Conservation (phyloP, 257 asterid genomes). For the Solanum boliviense region DNA sequence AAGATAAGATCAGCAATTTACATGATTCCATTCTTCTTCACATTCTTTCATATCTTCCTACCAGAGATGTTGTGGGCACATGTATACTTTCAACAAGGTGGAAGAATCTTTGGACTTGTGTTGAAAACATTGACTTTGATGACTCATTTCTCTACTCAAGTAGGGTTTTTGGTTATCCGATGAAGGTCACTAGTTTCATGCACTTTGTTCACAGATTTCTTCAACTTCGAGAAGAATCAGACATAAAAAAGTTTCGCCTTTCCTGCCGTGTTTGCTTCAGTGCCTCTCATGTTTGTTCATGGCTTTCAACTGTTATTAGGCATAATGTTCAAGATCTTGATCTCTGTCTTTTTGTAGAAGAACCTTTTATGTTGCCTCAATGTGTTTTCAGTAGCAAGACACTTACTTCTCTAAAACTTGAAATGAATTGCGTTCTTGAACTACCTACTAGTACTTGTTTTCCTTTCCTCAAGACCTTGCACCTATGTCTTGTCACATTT, state of each 20-base stretch:
- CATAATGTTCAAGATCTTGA: conserved; percentile 40
- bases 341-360: conserved; percentile 46
- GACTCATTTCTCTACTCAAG: conserved; percentile 32
- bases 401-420: conserved; percentile 22
- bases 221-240: conserved; percentile 24
- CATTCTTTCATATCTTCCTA: conserved; percentile 40
- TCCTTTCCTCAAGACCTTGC: conserved; percentile 32
- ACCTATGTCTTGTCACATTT: conserved; percentile 38
- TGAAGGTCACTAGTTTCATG: conserved; percentile 21
- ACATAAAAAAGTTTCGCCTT: conserved; percentile 32
- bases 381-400: conserved; percentile 28
- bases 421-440: conserved; percentile 37
- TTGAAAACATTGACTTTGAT: conserved; percentile 34
- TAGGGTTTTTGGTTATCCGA: conserved; percentile 10
- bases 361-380: conserved; percentile 27
- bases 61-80: conserved; percentile 41
- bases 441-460: conserved; percentile 32
- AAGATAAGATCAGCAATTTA: conserved; percentile 34
- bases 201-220: conserved; percentile 40
- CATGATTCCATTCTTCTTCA: conserved; percentile 42
- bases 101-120: conserved; percentile 39
- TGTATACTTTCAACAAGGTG: conserved; percentile 39
- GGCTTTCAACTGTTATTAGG: conserved; percentile 37
- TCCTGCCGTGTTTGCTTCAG: conserved; percentile 47
- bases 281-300: conserved; percentile 31